Base-by-base conservation (phyloP, 495 filamentous ascomycete species). In the Talaromyces stipitatus region DNA sequence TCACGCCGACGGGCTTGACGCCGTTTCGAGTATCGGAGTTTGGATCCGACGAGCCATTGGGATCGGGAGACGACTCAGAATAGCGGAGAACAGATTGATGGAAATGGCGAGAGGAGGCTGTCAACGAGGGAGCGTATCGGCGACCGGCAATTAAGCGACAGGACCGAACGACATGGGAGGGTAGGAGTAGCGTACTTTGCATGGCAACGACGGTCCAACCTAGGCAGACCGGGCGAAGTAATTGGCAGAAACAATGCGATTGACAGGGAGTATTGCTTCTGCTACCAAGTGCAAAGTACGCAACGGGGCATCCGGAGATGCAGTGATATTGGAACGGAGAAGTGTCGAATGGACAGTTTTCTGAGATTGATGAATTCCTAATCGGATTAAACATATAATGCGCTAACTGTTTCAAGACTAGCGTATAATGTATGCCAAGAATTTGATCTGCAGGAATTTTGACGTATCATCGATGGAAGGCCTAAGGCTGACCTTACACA, bases 141-240 rank as follows among this genome's bases (percentile, higher is more conserved):
- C 74, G 72, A 60, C 64, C 72, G 50, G 72, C 72, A 57, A 76
- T 63, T 46, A 77, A 67, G 56, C 73, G 72, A 64, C 74, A 75
- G 51, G 74, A 73, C 61, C 69, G 72, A 43, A 55, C 54, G 54
- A 45, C 28, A 45, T 46, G 54, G 5, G 54, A 43, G 7, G 20
- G 54, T 2, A 55, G 54, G 54, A 41, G 54, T 18, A 43, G 36
- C 20, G 54, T 29, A 41, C 38, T 45, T 55, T 55, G 54, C 54
- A 55, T 55, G 54, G 54, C 54, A 43, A 45, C 54, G 54, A 23
- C 30, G 30, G 7, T 33, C 30, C 30, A 12, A 33, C n/a, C 22
- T 27, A 5, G 32, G 2, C 29, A 54, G 51, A 20, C 20, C 51
- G 22, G 38, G 22, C 38, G 23, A 26, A n/a, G n/a, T 2, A 29